Conservation (phyloP, 169 alveolate genomes). For the Plasmodium yoelii region DNA sequence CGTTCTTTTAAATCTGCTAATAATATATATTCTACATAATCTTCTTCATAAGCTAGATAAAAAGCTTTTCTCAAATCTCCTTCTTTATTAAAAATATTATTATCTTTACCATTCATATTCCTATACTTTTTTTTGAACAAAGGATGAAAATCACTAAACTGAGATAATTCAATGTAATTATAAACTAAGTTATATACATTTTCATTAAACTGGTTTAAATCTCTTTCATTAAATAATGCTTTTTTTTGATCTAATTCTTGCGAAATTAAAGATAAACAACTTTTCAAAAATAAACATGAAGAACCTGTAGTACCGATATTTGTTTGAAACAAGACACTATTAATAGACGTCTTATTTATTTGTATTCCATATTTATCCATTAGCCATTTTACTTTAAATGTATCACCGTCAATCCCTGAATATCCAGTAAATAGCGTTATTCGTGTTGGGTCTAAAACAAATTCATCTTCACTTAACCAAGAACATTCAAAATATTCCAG, state of each 20-base stretch:
- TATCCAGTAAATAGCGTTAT: conserved; percentile 79
- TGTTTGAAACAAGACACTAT: conserved; percentile 79
- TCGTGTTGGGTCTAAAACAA: conserved; percentile 81
- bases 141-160: conserved; percentile 71
- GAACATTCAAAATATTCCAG: conserved; percentile 75
- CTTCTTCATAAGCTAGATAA: conserved; percentile 79
- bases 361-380: conserved; percentile 82
- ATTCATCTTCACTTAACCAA: conserved; percentile 82
- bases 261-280: conserved; percentile 73
- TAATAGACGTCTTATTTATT: conserved; percentile 79
- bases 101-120: neutral
- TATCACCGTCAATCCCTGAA: conserved; percentile 81
- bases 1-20: conserved; percentile 53
- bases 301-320: conserved; percentile 82
- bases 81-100: conserved; percentile 57
- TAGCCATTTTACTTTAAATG: conserved; percentile 82
- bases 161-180: conserved; percentile 59
- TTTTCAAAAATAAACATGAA: conserved; percentile 76
- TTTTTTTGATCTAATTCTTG: conserved; percentile 74
- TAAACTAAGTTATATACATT: conserved; percentile 69
- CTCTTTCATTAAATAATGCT: conserved; percentile 59
- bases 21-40: conserved; percentile 64
- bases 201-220: conserved; percentile 77
- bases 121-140: conserved; percentile 48
- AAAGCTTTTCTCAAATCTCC: conserved; percentile 80